Evolutionary conservation across 768 basidiomycete species (phyloP).

Genomic region (Mycena vulgaris): DNA sequence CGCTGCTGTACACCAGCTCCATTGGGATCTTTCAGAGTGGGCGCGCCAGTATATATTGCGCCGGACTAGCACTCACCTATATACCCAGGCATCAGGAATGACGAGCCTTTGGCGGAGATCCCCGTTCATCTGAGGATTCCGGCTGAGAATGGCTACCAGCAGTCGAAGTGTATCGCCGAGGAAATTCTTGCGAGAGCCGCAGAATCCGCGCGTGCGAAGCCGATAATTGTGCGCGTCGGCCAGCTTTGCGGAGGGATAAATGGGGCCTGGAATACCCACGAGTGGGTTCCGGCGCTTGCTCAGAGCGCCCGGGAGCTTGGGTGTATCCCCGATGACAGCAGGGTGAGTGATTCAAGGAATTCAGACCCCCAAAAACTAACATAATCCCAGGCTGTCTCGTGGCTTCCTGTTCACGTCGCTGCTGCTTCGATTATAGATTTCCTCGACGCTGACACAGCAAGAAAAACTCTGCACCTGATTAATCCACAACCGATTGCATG

Average conservation of each 20-base stretch:
- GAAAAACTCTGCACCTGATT: slow-evolving; percentile 39
- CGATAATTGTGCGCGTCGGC: slow-evolving; percentile 50
- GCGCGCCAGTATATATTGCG: background rate
- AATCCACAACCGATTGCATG: slow-evolving; percentile 45
- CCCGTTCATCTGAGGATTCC: slow-evolving; percentile 27
- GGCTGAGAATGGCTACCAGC: slow-evolving; percentile 47
- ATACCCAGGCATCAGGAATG: background rate
- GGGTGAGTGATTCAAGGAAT: slow-evolving; percentile 22
- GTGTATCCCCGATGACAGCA: slow-evolving; percentile 37
- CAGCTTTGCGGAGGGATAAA: slow-evolving; percentile 51
- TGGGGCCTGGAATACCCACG: slow-evolving; percentile 52
- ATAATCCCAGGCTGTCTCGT: slow-evolving; percentile 37
- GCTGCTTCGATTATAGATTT: slow-evolving; percentile 45
- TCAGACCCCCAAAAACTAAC: background rate
- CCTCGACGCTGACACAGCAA: slow-evolving; percentile 18
- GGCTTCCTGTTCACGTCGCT: slow-evolving; percentile 46
- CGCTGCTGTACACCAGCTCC: slow-evolving; percentile 54
- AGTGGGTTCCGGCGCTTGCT: slow-evolving; percentile 56
- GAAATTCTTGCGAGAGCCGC: slow-evolving; percentile 40
- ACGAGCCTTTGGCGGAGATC: background rate
- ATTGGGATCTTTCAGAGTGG: slow-evolving; percentile 43
- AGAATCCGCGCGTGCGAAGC: slow-evolving; percentile 31
- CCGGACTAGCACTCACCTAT: background rate
- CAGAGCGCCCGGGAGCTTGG: slow-evolving; percentile 35
- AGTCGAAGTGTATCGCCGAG: slow-evolving; percentile 49